Percentiles rank a stretch among this genome's conserved stretches.
phyloP scores from a whole-genome alignment of 2,329 filamentous ascomycete species.

The Fusarium sp. region DNA sequence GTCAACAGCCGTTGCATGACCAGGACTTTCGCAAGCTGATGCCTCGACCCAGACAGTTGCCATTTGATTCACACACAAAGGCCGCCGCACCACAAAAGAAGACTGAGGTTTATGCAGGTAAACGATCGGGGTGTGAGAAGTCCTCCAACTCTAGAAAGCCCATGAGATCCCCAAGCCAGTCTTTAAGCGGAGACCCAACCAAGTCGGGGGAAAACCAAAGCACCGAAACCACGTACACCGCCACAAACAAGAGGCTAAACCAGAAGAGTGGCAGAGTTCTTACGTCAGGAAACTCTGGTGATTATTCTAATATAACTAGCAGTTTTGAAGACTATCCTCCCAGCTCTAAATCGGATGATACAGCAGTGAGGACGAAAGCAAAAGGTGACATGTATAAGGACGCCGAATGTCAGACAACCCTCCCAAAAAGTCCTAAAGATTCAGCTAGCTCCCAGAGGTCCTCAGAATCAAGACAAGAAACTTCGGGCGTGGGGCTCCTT shows the following conservation, averaged over 20 bases:
- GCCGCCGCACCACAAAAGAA: background rate
- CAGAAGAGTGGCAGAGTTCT: background rate
- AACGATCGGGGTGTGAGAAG: background rate
- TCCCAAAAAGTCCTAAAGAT: background rate
- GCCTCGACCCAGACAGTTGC: constrained; percentile 46
- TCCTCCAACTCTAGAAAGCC: background rate
- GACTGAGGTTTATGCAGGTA: background rate
- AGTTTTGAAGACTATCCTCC: background rate
- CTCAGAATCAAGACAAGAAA: background rate
- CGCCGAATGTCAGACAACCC: constrained; percentile 24
- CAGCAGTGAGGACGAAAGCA: background rate
- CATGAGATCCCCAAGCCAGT: too few species aligned
- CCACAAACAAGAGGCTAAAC: background rate
- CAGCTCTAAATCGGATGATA: background rate
- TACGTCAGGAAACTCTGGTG: background rate
- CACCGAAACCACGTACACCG: background rate
- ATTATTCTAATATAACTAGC: background rate
- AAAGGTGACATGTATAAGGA: constrained; percentile 3
- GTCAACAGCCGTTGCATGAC: background rate
- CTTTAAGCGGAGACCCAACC: background rate
- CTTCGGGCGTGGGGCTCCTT: background rate
- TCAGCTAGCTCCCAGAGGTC: too few species aligned
- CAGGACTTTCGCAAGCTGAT: constrained; percentile 43
- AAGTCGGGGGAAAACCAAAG: background rate
- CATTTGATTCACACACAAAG: constrained; percentile 33